These are phyloP conservation scores for Eucalyptus caleyi DNA, from an alignment of 345 rosid species.

Conservation along the genomic window DNA sequence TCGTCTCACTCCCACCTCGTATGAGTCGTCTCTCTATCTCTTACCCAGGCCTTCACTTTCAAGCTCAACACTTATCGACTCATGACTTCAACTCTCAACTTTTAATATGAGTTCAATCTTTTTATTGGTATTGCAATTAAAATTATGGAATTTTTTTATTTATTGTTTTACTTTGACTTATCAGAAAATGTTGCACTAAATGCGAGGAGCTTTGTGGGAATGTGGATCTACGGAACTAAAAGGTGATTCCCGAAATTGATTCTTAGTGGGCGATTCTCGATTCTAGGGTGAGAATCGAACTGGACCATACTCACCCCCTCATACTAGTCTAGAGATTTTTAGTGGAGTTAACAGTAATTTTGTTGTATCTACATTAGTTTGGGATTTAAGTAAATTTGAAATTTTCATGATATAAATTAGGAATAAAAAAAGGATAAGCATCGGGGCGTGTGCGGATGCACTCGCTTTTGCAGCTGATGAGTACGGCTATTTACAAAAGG, in stretches of 20 bases:
- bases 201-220: too few relatives aligned
- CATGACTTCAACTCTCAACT: rapidly evolving
- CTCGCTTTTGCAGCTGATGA: neutral
- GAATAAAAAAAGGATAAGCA: neutral
- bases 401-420: too few relatives aligned
- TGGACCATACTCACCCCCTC: too few relatives aligned
- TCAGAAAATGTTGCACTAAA: rapidly evolving
- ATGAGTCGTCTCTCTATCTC: rapidly evolving
- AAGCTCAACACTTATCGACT: rapidly evolving
- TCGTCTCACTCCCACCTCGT: rapidly evolving
- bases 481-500: neutral
- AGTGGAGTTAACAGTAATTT: too few relatives aligned
- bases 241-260: rapidly evolving
- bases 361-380: too few relatives aligned
- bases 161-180: too few relatives aligned
- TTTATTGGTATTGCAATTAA: rapidly evolving
- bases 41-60: too few relatives aligned
- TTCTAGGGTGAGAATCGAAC: rapidly evolving
- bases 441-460: neutral
- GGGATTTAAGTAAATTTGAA: too few relatives aligned
- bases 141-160: too few relatives aligned
- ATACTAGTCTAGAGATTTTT: rapidly evolving
- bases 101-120: rapidly evolving
- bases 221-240: rapidly evolving
- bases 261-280: rapidly evolving